Evolutionary conservation across 2,329 filamentous ascomycete species (phyloP).

Genomic region (Fonsecaea nubica): DNA sequence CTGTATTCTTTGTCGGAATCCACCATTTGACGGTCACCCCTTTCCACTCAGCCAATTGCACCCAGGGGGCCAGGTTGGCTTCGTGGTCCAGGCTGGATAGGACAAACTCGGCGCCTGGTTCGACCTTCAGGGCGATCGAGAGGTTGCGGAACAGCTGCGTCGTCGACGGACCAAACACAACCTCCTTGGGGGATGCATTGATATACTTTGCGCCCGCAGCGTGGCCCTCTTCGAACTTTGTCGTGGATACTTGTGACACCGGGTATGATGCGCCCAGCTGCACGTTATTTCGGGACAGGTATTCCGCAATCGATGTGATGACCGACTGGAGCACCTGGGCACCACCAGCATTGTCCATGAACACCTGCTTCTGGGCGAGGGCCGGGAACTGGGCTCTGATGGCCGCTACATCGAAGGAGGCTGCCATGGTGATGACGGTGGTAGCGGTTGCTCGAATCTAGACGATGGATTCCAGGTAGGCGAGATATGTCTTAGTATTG

Average conservation of each 20-base stretch:
- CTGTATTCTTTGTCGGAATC: conserved; percentile 57
- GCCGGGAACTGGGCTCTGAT: conserved; percentile 71
- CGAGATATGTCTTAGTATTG: not conserved
- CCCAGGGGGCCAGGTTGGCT: conserved; percentile 77
- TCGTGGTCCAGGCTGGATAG: conserved; percentile 78
- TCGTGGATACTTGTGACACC: conserved; percentile 65
- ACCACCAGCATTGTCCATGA: conserved; percentile 79
- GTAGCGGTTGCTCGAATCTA: not conserved
- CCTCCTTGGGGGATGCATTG: conserved; percentile 70
- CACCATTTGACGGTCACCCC: conserved; percentile 74
- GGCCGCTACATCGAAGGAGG: conserved; percentile 61
- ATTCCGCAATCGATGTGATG: conserved; percentile 69
- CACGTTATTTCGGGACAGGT: conserved; percentile 72
- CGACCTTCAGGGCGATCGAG: conserved; percentile 61
- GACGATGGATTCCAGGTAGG: not conserved
- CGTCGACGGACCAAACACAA: conserved; percentile 75
- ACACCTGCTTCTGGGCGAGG: conserved; percentile 70
- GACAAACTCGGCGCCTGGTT: conserved; percentile 69
- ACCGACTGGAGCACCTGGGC: conserved; percentile 73
- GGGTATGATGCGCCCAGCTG: conserved; percentile 76
- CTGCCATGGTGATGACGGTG: conserved; percentile 20
- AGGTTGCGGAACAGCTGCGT: conserved; percentile 80
- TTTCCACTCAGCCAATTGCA: conserved; percentile 68
- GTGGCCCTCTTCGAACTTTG: conserved; percentile 65
- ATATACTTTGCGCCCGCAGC: conserved; percentile 72